Base-by-base conservation (phyloP, 768 basidiomycete genomes). In the Mycena rebaudengoi region DNA sequence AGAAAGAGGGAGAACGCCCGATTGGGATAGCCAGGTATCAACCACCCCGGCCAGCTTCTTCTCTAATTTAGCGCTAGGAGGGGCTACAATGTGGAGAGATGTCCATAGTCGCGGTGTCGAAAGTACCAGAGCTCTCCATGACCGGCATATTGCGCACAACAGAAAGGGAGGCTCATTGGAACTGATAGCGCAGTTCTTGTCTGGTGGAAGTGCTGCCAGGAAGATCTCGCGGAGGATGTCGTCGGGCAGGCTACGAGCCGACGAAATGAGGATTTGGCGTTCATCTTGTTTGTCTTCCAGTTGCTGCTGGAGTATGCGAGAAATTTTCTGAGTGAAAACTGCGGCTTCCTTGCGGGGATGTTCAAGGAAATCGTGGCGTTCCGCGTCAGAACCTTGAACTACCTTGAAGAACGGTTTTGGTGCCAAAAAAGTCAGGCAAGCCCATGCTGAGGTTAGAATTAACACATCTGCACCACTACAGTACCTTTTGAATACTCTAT, bases 101-200 rank as follows among this genome's bases (percentile, higher is more conserved):
- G 71, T 28, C 72, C 75, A 76, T 4, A 75, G 62, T 18, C 39
- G 50, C 1, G 75, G 73, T 7, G 72, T 72, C 2, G 69, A 46
- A 28, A 69, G 45, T 0, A 66, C 66, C 14, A 73, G 49, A 25
- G 54, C 32, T 8, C 73, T 57, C 75, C 75, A 73, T 3, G 46
- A 20, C 4, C 62, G 56, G 30, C 69, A 73, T 7, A 76, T 59
- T 13, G 49, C 64, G 18, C 64, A 65, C 0, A 76, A 60, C 0
- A 73, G 54, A 12, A 75, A 32, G 8, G 74, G 73, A 2, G 70
- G 55, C 21, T 68, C 58, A 7, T 37, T 26, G 5, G 32, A 10
- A 16, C 52, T 58, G 46, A 72, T 69, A 12, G 54, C 25, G 26
- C 69, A 60, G 44, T 71, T 69, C 23, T 63, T 62, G 13, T 30